A percentile compares a stretch with the other conserved stretches of the same genome.
phyloP scores from a whole-genome alignment of 768 basidiomycete genomes.

The Termitomyces sp. region DNA sequence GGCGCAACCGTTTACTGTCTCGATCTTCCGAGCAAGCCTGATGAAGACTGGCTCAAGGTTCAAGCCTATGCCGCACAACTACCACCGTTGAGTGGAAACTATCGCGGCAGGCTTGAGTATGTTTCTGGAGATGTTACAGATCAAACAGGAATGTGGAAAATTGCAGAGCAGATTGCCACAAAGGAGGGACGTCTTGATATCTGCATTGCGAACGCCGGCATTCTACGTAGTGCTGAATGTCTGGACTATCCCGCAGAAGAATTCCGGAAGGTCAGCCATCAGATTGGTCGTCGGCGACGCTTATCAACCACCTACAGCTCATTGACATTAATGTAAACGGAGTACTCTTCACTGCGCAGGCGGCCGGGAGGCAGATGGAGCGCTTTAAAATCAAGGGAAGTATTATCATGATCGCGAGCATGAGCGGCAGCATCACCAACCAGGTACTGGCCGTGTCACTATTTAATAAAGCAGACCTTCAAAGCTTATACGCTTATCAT shows the following conservation, averaged over 20 bases:
- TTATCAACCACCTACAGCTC: constrained; percentile 30
- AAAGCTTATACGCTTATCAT: background rate
- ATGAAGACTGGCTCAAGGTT: constrained; percentile 43
- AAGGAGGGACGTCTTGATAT: constrained; percentile 60
- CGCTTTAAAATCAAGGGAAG: constrained; percentile 42
- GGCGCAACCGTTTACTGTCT: constrained; percentile 48
- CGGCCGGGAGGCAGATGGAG: constrained; percentile 54
- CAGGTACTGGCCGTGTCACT: constrained; percentile 28
- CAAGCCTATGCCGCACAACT: constrained; percentile 37
- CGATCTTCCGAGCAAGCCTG: constrained; percentile 47
- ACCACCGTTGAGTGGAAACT: constrained; percentile 13
- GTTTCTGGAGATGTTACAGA: constrained; percentile 51
- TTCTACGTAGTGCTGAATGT: constrained; percentile 44
- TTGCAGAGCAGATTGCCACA: constrained; percentile 46
- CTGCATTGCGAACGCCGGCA: constrained; percentile 64
- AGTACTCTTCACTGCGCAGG: constrained; percentile 55
- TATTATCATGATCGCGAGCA: constrained; percentile 56
- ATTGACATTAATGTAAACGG: constrained; percentile 59
- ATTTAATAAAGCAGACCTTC: background rate
- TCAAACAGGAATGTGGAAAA: constrained; percentile 42
- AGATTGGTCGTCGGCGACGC: background rate
- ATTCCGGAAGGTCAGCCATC: constrained; percentile 44
- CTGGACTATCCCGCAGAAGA: constrained; percentile 52
- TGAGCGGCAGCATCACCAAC: constrained; percentile 61
- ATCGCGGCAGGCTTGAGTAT: constrained; percentile 39